Evolutionary conservation across 1,139 yeast species (phyloP).

Genomic region (Yamadazyma atlantica): DNA sequence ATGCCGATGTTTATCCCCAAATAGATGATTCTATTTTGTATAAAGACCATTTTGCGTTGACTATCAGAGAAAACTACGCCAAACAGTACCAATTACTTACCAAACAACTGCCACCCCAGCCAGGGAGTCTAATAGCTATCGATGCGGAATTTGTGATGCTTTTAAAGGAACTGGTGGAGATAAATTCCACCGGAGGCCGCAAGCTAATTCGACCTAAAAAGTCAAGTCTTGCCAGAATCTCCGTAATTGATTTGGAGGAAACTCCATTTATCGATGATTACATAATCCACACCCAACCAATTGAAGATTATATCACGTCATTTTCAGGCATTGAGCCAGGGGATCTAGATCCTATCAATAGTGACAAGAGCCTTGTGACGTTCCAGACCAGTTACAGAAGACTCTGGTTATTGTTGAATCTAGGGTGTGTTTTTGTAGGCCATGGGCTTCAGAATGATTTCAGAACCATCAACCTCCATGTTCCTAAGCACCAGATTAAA

Average conservation of each 20-base stretch:
- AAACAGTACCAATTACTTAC: conserved; percentile 69
- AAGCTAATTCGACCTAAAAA: conserved; percentile 72
- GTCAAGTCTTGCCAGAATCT: conserved; percentile 82
- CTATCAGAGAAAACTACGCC: conserved; percentile 56
- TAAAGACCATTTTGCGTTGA: conserved; percentile 75
- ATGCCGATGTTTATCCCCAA: conserved; percentile 15
- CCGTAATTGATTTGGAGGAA: conserved; percentile 70
- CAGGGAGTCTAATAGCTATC: conserved; percentile 82
- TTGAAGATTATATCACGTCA: conserved; percentile 84
- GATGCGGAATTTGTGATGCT: conserved; percentile 95
- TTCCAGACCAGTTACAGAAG: conserved; percentile 83
- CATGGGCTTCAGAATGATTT: conserved; percentile 93
- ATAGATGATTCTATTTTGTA: conserved; percentile 68
- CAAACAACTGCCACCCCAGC: conserved; percentile 63
- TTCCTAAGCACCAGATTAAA: conserved; percentile 79
- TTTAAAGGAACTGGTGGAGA: conserved; percentile 77
- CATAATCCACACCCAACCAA: conserved; percentile 68
- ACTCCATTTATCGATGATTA: conserved; percentile 92
- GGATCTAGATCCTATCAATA: conserved; percentile 71
- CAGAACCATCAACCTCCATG: conserved; percentile 86
- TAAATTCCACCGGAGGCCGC: conserved; percentile 65
- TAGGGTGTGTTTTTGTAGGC: conserved; percentile 93
- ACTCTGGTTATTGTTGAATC: conserved; percentile 81
- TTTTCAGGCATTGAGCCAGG: conserved; percentile 93
- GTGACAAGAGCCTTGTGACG: conserved; percentile 73